Percentiles rank a stretch among this genome's conserved stretches.
Conservation (phyloP, 2,329 filamentous ascomycete genomes). For the Incumbomyces delicatus region DNA sequence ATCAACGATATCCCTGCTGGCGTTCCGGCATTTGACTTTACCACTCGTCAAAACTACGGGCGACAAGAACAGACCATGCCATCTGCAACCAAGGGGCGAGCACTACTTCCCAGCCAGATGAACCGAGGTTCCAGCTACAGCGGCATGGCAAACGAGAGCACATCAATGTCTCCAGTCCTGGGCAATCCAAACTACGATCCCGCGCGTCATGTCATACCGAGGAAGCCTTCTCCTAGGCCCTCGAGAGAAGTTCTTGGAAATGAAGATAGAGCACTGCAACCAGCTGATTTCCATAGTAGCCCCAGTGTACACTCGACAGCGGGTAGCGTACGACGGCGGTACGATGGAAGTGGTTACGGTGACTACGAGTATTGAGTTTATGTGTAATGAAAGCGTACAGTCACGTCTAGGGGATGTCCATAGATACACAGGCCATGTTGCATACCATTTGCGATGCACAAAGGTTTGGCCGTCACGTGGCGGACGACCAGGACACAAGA, state of each 20-base stretch:
- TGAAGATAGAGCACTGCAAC: constrained; percentile 17
- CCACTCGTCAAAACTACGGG: constrained; percentile 6
- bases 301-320: constrained; percentile 2
- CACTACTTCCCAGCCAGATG: constrained; percentile 26
- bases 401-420: too few species aligned
- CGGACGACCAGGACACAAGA: too few species aligned
- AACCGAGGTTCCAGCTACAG: constrained; percentile 17
- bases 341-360: constrained; percentile 23
- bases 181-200: constrained; percentile 1
- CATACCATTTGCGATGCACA: too few species aligned
- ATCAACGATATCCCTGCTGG: constrained; percentile 16
- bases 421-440: too few species aligned
- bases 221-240: constrained; percentile 11
- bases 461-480: too few species aligned
- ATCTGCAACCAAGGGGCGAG: constrained; percentile 19
- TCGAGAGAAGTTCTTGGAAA: neutral
- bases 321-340: constrained; percentile 21
- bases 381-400: too few species aligned
- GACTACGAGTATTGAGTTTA: neutral
- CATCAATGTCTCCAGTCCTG: constrained; percentile 1
- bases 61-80: constrained; percentile 2
- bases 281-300: constrained; percentile 2
- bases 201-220: constrained; percentile 1
- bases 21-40: constrained; percentile 18
- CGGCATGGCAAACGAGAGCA: constrained; percentile 1